phyloP scores from a whole-genome alignment of 371 early-diverging fungal species.

The Apophysomyces sp. region DNA sequence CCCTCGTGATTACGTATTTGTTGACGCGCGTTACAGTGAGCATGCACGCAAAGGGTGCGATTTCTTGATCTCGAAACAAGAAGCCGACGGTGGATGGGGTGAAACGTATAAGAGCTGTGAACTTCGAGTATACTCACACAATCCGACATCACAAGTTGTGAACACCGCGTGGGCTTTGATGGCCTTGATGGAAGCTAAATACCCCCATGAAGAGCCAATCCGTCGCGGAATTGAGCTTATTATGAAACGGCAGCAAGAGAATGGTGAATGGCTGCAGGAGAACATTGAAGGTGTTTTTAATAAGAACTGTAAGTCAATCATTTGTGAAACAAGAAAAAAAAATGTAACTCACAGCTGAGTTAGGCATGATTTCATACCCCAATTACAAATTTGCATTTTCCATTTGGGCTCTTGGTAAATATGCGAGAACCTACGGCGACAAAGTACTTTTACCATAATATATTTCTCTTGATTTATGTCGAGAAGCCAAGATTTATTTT shows the following conservation, averaged over 20 bases:
- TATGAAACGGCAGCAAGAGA: constrained; percentile 82
- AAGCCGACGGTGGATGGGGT: constrained; percentile 96
- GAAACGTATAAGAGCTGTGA: constrained; percentile 92
- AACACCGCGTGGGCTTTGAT: constrained; percentile 90
- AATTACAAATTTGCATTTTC: constrained; percentile 94
- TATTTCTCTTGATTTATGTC: neutral
- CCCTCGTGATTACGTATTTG: too few relatives aligned
- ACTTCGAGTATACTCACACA: constrained; percentile 61
- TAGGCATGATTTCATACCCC: constrained; percentile 88
- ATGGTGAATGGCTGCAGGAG: constrained; percentile 96
- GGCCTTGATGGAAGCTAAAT: constrained; percentile 87
- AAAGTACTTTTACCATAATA: constrained; percentile 14
- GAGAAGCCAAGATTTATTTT: neutral
- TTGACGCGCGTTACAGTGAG: too few relatives aligned
- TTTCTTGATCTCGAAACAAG: constrained; percentile 85
- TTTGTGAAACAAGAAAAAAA: neutral
- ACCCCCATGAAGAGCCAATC: constrained; percentile 75
- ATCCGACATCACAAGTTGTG: constrained; percentile 82
- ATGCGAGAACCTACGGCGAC: constrained; percentile 70
- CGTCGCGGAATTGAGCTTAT: constrained; percentile 79
- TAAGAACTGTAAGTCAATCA: constrained; percentile 79
- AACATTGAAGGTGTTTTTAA: constrained; percentile 98
- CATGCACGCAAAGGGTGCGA: constrained; percentile 67
- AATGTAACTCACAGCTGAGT: constrained; percentile 7
- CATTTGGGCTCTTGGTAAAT: constrained; percentile 95